Percentiles rank a stretch among this genome's conserved stretches.
Conservation (phyloP, 2,329 filamentous ascomycete species). For the Exophiala viscosa region DNA sequence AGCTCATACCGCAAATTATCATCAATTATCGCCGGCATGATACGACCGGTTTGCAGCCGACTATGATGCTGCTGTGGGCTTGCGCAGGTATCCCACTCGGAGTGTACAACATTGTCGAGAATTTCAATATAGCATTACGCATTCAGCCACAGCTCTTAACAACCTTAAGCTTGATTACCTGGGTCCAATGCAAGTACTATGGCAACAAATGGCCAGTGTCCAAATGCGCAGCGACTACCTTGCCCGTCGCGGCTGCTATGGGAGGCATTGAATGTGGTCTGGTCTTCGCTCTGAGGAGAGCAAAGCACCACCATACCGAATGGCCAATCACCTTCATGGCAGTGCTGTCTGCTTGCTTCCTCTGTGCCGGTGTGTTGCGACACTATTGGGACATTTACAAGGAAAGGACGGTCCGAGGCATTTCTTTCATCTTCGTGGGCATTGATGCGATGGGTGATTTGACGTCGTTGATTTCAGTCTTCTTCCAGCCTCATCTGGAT, state of each 20-base stretch:
- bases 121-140: slow-evolving; percentile 52
- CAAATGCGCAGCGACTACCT: slow-evolving; percentile 48
- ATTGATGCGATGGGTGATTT: slow-evolving; percentile 68
- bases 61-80: slow-evolving; percentile 71
- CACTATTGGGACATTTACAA: slow-evolving; percentile 69
- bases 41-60: slow-evolving; percentile 61
- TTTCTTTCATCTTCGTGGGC: slow-evolving; percentile 68
- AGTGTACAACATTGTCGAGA: slow-evolving; percentile 55
- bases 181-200: slow-evolving; percentile 55
- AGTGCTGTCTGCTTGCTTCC: slow-evolving; percentile 58
- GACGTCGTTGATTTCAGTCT: slow-evolving; percentile 61
- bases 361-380: slow-evolving; percentile 62
- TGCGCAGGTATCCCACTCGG: slow-evolving; percentile 65
- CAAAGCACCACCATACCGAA: slow-evolving; percentile 42
- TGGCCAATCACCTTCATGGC: slow-evolving; percentile 68
- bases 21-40: slow-evolving; percentile 65
- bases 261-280: slow-evolving; percentile 58
- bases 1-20: slow-evolving; percentile 67
- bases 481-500: slow-evolving; percentile 59
- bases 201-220: slow-evolving; percentile 54
- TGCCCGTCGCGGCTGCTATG: slow-evolving; percentile 54
- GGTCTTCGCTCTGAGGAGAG: slow-evolving; percentile 54
- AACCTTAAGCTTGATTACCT: slow-evolving; percentile 50
- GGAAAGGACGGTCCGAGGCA: slow-evolving; percentile 64
- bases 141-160: slow-evolving; percentile 58